Base-by-base conservation (phyloP, 257 asterid species). In the Anisodus acutangulus region DNA sequence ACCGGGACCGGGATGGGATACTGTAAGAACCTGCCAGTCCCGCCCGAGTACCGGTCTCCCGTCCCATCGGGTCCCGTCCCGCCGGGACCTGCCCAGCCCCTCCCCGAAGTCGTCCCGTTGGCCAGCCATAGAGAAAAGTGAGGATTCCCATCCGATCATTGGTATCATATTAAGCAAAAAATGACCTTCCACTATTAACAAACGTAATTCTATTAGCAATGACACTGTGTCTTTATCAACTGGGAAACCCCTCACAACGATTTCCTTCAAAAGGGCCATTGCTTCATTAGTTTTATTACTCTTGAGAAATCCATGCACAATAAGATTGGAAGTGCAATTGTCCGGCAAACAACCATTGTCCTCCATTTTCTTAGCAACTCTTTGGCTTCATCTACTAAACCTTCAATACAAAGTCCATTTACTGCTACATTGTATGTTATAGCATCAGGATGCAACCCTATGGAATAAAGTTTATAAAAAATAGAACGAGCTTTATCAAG, bases 331-430 rank as follows among this genome's bases (percentile, higher is more conserved):
- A 19, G 88, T 76, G 35, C 70, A n/a, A 35, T 62, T 72, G 83
- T 87, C 60, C 1, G 84, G 88, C 45, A 49, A 69, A 35, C 84
- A 84, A 3, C 76, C 86, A 60, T 19, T 60, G 17, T 71, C 88
- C 82, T 82, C 83, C 90, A 89, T 31, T 49, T 78, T 81, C 17
- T 15, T 35, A 89, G 63, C 62, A 89, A 53, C 54, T 62, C 58
- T 83, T 71, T 86, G 62, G 84, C 91, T 76, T 88, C 88, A 41
- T 74, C 64, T 6, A 84, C 19, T 51, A 86, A 37, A 22, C 89
- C 87, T 19, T 84, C 86, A 76, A 72, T 82, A 76, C 90, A 84
- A 41, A 69, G 83, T 72, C 90, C 88, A 8, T 55, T 63, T 3
- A 89, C 76, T 86, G 87, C 51, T 7, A 53, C 78, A 72, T 45